Conservation (phyloP, 108 stramenopile species). For the Parmales sp. region DNA sequence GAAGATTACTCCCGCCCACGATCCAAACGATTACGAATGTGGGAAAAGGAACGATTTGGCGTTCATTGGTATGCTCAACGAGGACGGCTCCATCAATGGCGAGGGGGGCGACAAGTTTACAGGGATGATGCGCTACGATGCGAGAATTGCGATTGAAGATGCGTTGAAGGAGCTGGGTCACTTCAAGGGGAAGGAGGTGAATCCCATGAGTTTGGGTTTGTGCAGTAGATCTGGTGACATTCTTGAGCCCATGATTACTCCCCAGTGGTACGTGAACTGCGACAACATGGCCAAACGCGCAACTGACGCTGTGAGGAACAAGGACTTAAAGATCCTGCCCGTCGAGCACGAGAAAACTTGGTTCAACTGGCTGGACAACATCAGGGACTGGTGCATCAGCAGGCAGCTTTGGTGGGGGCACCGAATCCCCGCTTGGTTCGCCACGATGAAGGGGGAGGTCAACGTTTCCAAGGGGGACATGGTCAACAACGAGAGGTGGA, state of each 20-base stretch:
- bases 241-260: conserved; percentile 97
- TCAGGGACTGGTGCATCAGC: conserved; percentile 95
- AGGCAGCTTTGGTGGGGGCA: conserved; percentile 99
- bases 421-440: conserved; percentile 99
- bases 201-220: conserved; percentile 91
- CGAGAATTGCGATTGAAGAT: conserved; percentile 88
- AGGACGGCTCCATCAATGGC: conserved; percentile 85
- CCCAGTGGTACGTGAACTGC: conserved; percentile 99
- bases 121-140: conserved; percentile 97
- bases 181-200: conserved; percentile 82
- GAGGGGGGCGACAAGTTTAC: conserved; percentile 69
- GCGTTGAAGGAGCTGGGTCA: conserved; percentile 86
- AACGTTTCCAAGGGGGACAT: conserved; percentile 61
- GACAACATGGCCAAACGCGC: conserved; percentile 83
- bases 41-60: conserved; percentile 89
- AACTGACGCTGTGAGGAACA: conserved; percentile 84
- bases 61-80: conserved; percentile 78
- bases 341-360: conserved; percentile 86
- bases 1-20: conserved; percentile 98
- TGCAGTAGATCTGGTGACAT: conserved; percentile 96
- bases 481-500: conserved; percentile 82
- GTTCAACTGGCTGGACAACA: conserved; percentile 96
- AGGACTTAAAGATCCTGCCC: conserved; percentile 86
- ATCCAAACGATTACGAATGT: conserved; percentile 98
- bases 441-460: conserved; percentile 55